Evolutionary conservation across 1,284 basidiomycete genomes (phyloP).

Genomic region (Ceratobasidium sp.): DNA sequence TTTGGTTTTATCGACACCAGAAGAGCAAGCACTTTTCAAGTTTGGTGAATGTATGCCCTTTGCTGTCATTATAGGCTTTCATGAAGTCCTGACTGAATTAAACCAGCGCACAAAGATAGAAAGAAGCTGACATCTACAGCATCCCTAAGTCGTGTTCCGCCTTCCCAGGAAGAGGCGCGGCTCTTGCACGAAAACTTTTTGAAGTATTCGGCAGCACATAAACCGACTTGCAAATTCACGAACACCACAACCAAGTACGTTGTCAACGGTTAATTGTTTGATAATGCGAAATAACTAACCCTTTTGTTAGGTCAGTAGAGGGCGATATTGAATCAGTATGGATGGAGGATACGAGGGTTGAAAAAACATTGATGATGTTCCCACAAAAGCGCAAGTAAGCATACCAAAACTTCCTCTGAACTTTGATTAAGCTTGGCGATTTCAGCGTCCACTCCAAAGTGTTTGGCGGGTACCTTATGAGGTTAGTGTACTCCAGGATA

Average conservation of each 20-base stretch:
- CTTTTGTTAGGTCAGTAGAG: constrained; percentile 24
- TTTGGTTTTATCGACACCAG: constrained; percentile 70
- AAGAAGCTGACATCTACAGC: constrained; percentile 68
- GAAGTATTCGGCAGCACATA: constrained; percentile 64
- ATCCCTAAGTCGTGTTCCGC: constrained; percentile 79
- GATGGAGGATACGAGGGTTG: constrained; percentile 75
- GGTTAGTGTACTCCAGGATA: background rate
- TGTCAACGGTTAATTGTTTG: background rate
- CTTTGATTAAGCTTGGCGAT: too few species aligned
- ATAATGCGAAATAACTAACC: background rate
- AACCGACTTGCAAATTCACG: constrained; percentile 47
- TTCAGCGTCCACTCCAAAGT: constrained; percentile 82
- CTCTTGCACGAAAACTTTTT: constrained; percentile 79
- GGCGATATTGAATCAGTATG: constrained; percentile 66
- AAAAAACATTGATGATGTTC: constrained; percentile 85
- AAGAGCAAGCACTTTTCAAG: constrained; percentile 73
- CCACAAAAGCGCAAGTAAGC: constrained; percentile 86
- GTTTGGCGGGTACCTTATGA: constrained; percentile 70
- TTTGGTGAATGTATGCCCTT: constrained; percentile 74
- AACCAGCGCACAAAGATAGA: constrained; percentile 67
- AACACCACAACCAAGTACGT: constrained; percentile 7
- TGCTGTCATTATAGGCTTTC: background rate
- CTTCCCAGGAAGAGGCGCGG: constrained; percentile 75
- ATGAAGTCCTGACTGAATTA: background rate
- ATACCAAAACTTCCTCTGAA: background rate